A percentile compares a stretch with the other conserved stretches of the same genome.
Conservation (phyloP, 345 rosid genomes). For the rapeseed (Brassica napus) region Da-Ae NC_063450.1:22573501-22574000, state of each 20-base stretch:
- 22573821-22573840: neutral
- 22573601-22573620: neutral
- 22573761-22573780: too few relatives aligned
- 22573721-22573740: neutral
- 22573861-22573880: neutral
- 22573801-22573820: neutral
- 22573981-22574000: neutral
- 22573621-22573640: conserved; percentile 27
- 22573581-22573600: neutral
- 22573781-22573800: neutral
- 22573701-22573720: conserved; percentile 12
- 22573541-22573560: neutral
- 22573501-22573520: neutral
- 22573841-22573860: neutral
- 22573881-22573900: neutral
- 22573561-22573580: neutral
- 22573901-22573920: neutral
- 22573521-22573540: neutral
- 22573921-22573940: neutral
- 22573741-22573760: too few relatives aligned
- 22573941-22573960: neutral
- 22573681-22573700: conserved; percentile 33
- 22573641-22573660: conserved; percentile 33
- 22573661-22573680: conserved; percentile 35
- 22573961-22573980: neutral